Percentiles rank a stretch among this genome's conserved stretches.
These are phyloP conservation scores for Phoma sp. DNA, from an alignment of 2,329 filamentous ascomycete species.

Conservation along the genomic window DNA sequence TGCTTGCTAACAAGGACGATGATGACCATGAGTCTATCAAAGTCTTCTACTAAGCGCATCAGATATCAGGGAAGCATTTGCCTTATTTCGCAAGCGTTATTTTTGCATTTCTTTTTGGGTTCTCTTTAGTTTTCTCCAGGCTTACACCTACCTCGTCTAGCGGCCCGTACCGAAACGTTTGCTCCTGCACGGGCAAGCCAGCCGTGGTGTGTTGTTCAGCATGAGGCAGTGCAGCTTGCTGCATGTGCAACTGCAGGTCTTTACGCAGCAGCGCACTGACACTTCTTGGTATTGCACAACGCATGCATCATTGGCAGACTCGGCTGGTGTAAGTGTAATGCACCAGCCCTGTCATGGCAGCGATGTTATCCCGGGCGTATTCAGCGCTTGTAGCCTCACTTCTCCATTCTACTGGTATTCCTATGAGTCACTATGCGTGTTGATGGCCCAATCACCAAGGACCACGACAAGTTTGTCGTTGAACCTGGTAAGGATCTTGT, in stretches of 20 bases:
- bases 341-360: neutral
- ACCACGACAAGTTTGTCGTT: neutral
- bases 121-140: neutral
- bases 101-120: neutral
- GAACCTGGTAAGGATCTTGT: neutral
- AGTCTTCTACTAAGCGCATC: conserved; percentile 39
- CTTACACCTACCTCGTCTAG: neutral
- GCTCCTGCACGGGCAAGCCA: neutral
- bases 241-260: neutral
- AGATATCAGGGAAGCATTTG: neutral
- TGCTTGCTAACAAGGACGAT: conserved; percentile 28
- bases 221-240: neutral
- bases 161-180: neutral
- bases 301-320: no score
- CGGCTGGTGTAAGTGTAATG: neutral
- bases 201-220: neutral
- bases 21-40: conserved; percentile 26
- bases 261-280: neutral
- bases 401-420: neutral
- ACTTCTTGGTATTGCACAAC: no score
- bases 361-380: neutral
- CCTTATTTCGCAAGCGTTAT: neutral
- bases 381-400: conserved; percentile 11
- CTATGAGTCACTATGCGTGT: neutral
- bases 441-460: neutral